phyloP scores from a whole-genome alignment of 176 grass and related monocot species.

The Musa troglodytarum region DNA sequence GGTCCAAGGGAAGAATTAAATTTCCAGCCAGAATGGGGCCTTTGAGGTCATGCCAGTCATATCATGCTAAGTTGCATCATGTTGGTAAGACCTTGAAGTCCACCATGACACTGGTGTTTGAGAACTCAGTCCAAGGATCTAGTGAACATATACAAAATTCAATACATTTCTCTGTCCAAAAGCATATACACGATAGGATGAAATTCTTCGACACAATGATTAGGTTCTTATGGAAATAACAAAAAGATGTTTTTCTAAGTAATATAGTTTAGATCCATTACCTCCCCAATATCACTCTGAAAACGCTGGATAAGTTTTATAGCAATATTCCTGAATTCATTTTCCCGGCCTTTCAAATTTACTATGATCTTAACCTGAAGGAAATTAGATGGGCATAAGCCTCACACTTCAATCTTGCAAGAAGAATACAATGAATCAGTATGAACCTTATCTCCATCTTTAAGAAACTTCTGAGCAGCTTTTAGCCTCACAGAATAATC shows the following conservation, averaged over 20 bases:
- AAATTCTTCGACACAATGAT: too few relatives aligned
- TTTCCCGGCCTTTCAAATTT: slow-evolving; percentile 77
- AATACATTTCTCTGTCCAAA: too few relatives aligned
- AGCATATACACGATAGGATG: too few relatives aligned
- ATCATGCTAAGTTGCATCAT: too few relatives aligned
- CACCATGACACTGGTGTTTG: too few relatives aligned
- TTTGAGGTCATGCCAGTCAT: too few relatives aligned
- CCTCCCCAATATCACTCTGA: slow-evolving; percentile 85
- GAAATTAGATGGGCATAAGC: background rate
- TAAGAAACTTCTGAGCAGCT: slow-evolving; percentile 84
- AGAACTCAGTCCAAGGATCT: too few relatives aligned
- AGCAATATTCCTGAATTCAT: slow-evolving; percentile 73
- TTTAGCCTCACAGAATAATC: slow-evolving; percentile 85
- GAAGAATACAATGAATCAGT: slow-evolving; percentile 9
- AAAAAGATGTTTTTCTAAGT: too few relatives aligned
- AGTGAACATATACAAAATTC: too few relatives aligned
- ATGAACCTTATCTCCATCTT: slow-evolving; percentile 82
- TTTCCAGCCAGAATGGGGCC: background rate
- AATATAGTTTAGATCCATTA: slow-evolving; percentile 21
- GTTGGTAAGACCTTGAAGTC: too few relatives aligned
- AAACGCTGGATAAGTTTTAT: slow-evolving; percentile 77
- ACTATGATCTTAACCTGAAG: slow-evolving; percentile 92
- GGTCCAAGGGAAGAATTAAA: background rate
- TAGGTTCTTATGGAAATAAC: too few relatives aligned
- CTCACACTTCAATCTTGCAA: background rate